Percentiles rank a stretch among this genome's conserved stretches.
Conservation (phyloP, 1,284 basidiomycete species). For the Testicularia cyperi region DNA sequence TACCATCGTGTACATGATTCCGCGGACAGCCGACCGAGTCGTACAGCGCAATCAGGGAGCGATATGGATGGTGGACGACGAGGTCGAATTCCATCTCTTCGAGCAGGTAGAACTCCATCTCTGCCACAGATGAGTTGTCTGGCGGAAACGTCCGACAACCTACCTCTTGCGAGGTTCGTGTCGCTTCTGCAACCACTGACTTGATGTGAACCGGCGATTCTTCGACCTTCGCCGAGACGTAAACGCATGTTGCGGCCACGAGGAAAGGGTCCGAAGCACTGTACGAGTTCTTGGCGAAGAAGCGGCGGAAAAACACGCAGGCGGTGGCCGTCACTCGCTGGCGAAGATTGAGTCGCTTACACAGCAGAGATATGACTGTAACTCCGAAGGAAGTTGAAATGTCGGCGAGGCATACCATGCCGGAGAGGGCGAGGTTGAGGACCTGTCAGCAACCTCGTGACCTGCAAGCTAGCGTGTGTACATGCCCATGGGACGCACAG, state of each 20-base stretch:
- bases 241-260: constrained; percentile 88
- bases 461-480: too few relatives aligned
- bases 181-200: constrained; percentile 80
- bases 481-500: too few relatives aligned
- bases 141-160: constrained; percentile 63
- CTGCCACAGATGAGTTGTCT: constrained; percentile 81
- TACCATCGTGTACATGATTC: too few relatives aligned
- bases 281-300: constrained; percentile 71
- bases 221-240: constrained; percentile 94
- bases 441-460: background rate
- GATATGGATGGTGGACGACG: constrained; percentile 89
- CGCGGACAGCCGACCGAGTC: too few relatives aligned
- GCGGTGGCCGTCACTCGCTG: constrained; percentile 91
- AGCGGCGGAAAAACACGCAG: constrained; percentile 87
- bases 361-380: constrained; percentile 75
- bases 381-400: too few relatives aligned
- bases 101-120: constrained; percentile 98
- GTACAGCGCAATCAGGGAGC: constrained; percentile 76
- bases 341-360: constrained; percentile 77
- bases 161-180: constrained; percentile 55
- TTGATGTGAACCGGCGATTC: constrained; percentile 94
- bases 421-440: background rate
- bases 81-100: constrained; percentile 95
- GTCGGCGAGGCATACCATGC: too few relatives aligned
- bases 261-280: constrained; percentile 91